Evolutionary conservation across 257 asterid species (phyloP), one percentile per base, ranked within the genome.

Genomic region (Przewalskia tangutica): DNA sequence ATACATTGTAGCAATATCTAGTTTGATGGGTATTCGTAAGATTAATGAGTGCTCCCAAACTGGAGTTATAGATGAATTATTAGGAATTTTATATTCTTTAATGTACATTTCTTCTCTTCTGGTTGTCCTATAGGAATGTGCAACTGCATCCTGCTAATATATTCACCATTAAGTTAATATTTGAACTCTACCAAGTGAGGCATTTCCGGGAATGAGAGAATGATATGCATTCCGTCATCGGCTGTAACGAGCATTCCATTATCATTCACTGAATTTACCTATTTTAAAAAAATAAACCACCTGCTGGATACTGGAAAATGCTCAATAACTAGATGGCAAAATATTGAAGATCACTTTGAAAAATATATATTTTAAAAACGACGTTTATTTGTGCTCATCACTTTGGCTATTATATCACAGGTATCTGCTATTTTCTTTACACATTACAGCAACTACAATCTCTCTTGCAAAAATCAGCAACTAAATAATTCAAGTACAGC

Each of bases 1-100:
- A 68, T 59, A 75, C 75, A n/a, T 20, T 73, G 81, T 82, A 77
- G 79, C 34, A 9, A 14, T 18, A 14, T 81, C 85, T 68, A 20
- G 82, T 77, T 83, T 82, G 82, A 82, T 77, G 77, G 65, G 66
- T 82, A 36, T 87, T 82, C 82, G 81, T 68, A 71, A 60, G 23
- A 84, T 12, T 3, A 58, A 59, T 86, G 85, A 82, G n/a, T 56
- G 81, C 75, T 63, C 32, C 82, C 11, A 20, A 42, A 75, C 16
- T 27, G 44, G 80, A 27, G 46, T 50, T 23, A 75, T 75, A 75
- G 62, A 75, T 75, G 80, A 51, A 23, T 75, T 51, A 75, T 51
- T 75, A 75, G 63, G 46, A 75, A 8, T 50, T 75, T 50, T 75
- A n/a, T 50, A 13, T 12, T 27, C 40, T 27, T 75, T 50, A 27